Percentiles rank a stretch among this genome's conserved stretches.
phyloP scores from a whole-genome alignment of 495 filamentous ascomycete genomes.

The Penicillium diatomitis region DNA sequence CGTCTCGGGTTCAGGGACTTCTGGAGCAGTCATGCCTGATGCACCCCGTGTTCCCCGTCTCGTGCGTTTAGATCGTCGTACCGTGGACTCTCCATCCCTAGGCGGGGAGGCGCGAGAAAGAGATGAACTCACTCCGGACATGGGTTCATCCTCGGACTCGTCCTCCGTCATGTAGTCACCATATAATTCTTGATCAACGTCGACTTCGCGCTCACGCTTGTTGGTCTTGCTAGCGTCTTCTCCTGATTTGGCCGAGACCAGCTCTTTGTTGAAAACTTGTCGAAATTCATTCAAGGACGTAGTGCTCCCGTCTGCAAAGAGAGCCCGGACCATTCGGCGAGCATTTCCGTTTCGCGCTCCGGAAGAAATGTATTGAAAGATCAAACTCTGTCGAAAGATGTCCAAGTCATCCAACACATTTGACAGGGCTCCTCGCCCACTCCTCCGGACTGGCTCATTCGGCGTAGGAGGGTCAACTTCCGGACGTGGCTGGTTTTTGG shows the following conservation, averaged over 20 bases:
- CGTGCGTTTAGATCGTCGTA: slow-evolving; percentile 24
- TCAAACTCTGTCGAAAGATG: slow-evolving; percentile 41
- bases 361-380: slow-evolving; percentile 43
- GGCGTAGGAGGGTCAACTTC: background rate
- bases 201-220: slow-evolving; percentile 39
- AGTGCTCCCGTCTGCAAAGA: slow-evolving; percentile 52
- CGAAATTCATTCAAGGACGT: slow-evolving; percentile 44
- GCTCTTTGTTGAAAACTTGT: slow-evolving; percentile 53
- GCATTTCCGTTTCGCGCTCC: slow-evolving; percentile 29
- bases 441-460: slow-evolving; percentile 4
- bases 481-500: too few relatives aligned
- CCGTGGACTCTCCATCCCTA: background rate
- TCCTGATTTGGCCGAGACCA: slow-evolving; percentile 28
- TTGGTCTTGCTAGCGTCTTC: slow-evolving; percentile 18
- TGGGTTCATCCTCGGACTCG: slow-evolving; percentile 34
- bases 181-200: slow-evolving; percentile 50
- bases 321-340: slow-evolving; percentile 49
- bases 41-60: slow-evolving; percentile 22
- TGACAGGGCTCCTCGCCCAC: too few relatives aligned
- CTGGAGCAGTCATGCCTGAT: slow-evolving; percentile 7
- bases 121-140: slow-evolving; percentile 1
- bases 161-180: slow-evolving; percentile 46
- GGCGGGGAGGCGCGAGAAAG: slow-evolving; percentile 11
- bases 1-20: background rate
- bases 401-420: slow-evolving; percentile 12